Percentiles rank a stretch among this genome's conserved stretches.
Conservation (phyloP, 805 yeast genomes). For the Starmerella lactis-condensi region DNA sequence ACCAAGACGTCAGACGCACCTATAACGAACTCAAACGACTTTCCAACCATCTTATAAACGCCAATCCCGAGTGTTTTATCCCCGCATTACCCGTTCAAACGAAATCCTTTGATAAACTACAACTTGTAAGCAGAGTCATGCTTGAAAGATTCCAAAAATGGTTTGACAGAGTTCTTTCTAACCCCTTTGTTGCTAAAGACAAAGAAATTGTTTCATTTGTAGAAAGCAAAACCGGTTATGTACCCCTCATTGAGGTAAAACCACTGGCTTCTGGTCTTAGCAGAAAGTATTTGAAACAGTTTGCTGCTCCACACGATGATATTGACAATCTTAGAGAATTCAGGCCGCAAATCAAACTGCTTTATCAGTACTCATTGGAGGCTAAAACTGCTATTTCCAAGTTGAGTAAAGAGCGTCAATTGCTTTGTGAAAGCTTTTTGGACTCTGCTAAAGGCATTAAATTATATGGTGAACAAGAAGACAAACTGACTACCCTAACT, state of each 20-base stretch:
- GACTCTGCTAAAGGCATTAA: slow-evolving; percentile 29
- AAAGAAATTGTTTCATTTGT: slow-evolving; percentile 76
- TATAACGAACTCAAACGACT: slow-evolving; percentile 58
- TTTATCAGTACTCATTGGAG: slow-evolving; percentile 41
- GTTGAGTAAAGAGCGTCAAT: slow-evolving; percentile 29
- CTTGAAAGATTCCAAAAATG: slow-evolving; percentile 57
- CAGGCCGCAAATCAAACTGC: slow-evolving; percentile 67
- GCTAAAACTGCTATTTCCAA: slow-evolving; percentile 39
- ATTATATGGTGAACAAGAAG: slow-evolving; percentile 33
- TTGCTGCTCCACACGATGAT: slow-evolving; percentile 82
- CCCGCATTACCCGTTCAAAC: slow-evolving; percentile 66
- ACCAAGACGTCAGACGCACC: slow-evolving; percentile 63
- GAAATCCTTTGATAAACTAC: slow-evolving; percentile 66
- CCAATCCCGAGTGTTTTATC: slow-evolving; percentile 81
- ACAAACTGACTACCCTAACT: background rate
- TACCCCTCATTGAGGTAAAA: slow-evolving; percentile 40
- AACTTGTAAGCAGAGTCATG: slow-evolving; percentile 55
- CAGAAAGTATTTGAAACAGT: slow-evolving; percentile 78
- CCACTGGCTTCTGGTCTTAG: slow-evolving; percentile 70
- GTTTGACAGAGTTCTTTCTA: slow-evolving; percentile 55
- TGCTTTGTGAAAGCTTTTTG: slow-evolving; percentile 17
- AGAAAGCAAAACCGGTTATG: slow-evolving; percentile 54
- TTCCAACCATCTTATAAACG: slow-evolving; percentile 56
- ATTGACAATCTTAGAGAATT: slow-evolving; percentile 62
- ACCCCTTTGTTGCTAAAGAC: slow-evolving; percentile 68